Percentiles rank a stretch among this genome's conserved stretches.
These are phyloP conservation scores for Fagus sylvatica DNA, from an alignment of 306 rosid genomes.

Conservation along the genomic window DNA sequence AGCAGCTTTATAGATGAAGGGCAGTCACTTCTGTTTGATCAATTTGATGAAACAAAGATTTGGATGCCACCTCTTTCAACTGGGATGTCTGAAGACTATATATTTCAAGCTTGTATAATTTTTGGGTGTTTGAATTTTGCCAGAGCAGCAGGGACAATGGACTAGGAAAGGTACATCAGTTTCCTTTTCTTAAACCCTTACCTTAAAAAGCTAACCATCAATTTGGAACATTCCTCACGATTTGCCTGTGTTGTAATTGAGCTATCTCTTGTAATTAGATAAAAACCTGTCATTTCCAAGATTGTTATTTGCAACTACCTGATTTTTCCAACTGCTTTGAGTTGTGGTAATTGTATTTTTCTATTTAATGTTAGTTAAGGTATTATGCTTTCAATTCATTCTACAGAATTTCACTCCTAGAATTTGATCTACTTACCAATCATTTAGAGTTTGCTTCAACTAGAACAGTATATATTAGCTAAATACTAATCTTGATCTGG, in stretches of 20 bases:
- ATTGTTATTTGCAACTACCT: slow-evolving; percentile 39
- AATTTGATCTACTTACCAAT: not conserved
- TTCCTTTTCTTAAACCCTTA: slow-evolving; percentile 40
- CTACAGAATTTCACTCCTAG: not conserved
- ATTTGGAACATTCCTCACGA: slow-evolving; percentile 42
- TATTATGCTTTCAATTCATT: not conserved
- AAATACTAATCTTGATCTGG: not conserved
- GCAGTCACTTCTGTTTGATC: slow-evolving; percentile 29
- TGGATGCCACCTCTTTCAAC: slow-evolving; percentile 38
- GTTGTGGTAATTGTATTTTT: slow-evolving; percentile 25
- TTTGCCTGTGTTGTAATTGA: slow-evolving; percentile 60
- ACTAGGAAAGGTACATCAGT: slow-evolving; percentile 44
- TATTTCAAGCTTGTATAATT: slow-evolving; percentile 52
- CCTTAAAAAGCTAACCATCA: slow-evolving; percentile 57
- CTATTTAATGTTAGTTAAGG: slow-evolving; percentile 15
- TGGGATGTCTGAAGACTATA: slow-evolving; percentile 45
- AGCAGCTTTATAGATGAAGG: slow-evolving; percentile 54
- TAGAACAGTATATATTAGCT: not conserved
- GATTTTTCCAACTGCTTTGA: slow-evolving; percentile 35
- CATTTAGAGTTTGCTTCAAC: not conserved
- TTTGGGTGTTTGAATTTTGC: slow-evolving; percentile 50
- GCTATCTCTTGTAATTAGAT: slow-evolving; percentile 50
- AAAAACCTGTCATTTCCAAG: slow-evolving; percentile 36
- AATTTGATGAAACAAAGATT: slow-evolving; percentile 41
- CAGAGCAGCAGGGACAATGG: slow-evolving; percentile 51